Evolutionary conservation across 768 basidiomycete genomes (phyloP).

Genomic region (Pholiota conissans): DNA sequence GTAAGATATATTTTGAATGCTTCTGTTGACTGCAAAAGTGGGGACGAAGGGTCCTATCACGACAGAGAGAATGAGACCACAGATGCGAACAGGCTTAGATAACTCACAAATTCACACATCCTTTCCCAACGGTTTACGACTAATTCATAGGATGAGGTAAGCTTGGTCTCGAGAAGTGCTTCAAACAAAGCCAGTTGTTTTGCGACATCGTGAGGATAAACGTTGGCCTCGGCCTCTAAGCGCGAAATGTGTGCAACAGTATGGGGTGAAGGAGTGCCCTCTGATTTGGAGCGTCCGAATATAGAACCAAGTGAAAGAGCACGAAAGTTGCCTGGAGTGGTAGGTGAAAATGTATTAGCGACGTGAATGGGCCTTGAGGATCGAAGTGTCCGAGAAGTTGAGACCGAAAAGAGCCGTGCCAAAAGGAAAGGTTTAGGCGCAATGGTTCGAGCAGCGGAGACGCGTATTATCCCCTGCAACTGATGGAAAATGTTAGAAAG

Average conservation of each 20-base stretch:
- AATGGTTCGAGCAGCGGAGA: constrained; percentile 21
- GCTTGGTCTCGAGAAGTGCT: constrained; percentile 63
- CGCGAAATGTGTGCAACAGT: constrained; percentile 70
- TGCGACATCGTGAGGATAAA: constrained; percentile 63
- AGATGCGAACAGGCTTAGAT: neutral
- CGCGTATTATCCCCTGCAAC: constrained; percentile 40
- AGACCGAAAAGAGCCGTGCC: constrained; percentile 17
- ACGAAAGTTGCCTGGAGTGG: constrained; percentile 16
- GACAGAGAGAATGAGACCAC: constrained; percentile 8
- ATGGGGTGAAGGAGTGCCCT: constrained; percentile 55
- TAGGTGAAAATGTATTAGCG: constrained; percentile 4
- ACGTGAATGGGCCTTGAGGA: constrained; percentile 10
- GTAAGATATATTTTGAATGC: constrained; percentile 79
- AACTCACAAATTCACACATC: constrained; percentile 79
- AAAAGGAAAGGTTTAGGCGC: constrained; percentile 17
- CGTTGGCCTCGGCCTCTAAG: constrained; percentile 77
- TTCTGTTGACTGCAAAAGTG: constrained; percentile 65
- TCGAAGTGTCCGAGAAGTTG: constrained; percentile 11
- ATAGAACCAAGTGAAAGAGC: constrained; percentile 43
- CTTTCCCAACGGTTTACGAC: constrained; percentile 82
- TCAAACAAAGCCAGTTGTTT: constrained; percentile 73
- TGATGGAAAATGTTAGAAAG: constrained; percentile 20
- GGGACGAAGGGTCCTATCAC: constrained; percentile 63
- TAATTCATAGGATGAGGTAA: constrained; percentile 69
- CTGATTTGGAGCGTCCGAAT: constrained; percentile 47